Evolutionary conservation across 305 asterid species (phyloP).

Genomic region (Fraxinus albicans): DNA sequence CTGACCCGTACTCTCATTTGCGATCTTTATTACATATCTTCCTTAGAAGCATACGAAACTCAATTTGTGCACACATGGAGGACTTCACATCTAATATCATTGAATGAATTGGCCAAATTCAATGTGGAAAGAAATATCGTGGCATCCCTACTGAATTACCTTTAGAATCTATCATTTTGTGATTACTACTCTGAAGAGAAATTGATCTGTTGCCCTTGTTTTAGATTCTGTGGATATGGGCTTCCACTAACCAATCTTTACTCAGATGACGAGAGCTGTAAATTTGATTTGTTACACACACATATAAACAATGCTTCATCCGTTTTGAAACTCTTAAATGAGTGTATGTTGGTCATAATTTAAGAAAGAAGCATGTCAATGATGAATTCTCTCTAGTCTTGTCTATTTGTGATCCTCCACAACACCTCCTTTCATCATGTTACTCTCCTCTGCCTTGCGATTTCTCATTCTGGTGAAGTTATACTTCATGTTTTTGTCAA

Average conservation of each 20-base stretch:
- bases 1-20: background rate
- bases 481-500: background rate
- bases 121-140: background rate
- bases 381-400: background rate
- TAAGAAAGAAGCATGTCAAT: background rate
- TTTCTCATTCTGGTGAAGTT: background rate
- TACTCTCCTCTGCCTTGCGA: background rate
- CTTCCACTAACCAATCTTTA: background rate
- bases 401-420: background rate
- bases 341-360: background rate
- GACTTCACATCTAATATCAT: background rate
- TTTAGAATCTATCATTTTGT: background rate
- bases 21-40: background rate
- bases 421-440: background rate
- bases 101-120: background rate
- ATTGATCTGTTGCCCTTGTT: background rate
- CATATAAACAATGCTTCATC: background rate
- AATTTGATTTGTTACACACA: background rate
- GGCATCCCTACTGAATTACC: background rate
- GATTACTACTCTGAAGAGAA: background rate
- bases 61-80: background rate
- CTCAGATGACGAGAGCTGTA: background rate
- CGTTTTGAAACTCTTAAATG: background rate
- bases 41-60: background rate
- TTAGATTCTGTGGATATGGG: background rate